Evolutionary conservation across 176 grass and related monocot species (phyloP).

Genomic region (Oryza officinalis): DNA sequence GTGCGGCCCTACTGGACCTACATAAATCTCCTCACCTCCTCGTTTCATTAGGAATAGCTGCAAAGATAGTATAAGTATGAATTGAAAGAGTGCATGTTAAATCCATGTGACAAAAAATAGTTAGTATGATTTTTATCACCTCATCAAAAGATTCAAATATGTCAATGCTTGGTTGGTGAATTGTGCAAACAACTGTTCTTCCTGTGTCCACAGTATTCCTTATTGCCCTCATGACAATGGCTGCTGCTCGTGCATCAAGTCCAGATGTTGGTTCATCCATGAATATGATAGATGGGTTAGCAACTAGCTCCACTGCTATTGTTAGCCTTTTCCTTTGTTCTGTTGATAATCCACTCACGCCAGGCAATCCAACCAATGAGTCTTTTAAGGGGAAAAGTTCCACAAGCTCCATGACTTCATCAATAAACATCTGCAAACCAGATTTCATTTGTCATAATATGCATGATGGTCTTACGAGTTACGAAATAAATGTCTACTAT

Average conservation of each 20-base stretch:
- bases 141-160: slow-evolving; percentile 1
- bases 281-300: neutral
- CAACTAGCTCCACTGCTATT: neutral
- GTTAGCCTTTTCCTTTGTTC: neutral
- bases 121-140: neutral
- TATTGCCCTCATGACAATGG: neutral
- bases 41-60: slow-evolving; percentile 29
- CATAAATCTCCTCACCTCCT: slow-evolving; percentile 26
- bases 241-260: neutral
- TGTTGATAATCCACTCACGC: neutral
- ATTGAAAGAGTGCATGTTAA: neutral
- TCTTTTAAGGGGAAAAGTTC: neutral
- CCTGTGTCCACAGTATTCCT: neutral
- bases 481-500: neutral
- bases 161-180: neutral
- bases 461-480: neutral
- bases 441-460: neutral
- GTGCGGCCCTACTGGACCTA: neutral
- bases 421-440: neutral
- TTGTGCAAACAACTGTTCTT: neutral
- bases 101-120: neutral
- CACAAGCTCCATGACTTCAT: neutral
- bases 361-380: neutral
- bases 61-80: neutral
- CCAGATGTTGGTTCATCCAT: neutral